phyloP scores from a whole-genome alignment of 2,329 filamentous ascomycete species.

The Tolypocladium ovalisporum region DNA sequence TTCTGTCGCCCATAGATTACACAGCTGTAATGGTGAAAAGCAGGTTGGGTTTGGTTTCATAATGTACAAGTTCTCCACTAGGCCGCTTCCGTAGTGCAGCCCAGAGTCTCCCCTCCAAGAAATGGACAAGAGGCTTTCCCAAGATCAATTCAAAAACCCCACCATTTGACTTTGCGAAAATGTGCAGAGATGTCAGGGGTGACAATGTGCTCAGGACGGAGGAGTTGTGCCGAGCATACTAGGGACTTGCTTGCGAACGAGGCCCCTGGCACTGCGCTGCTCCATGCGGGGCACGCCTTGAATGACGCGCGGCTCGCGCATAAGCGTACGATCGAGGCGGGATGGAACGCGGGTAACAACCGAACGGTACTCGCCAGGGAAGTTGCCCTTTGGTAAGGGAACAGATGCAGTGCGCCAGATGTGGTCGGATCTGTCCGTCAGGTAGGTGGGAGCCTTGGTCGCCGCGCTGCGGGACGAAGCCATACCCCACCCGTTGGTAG shows the following conservation, averaged over 20 bases:
- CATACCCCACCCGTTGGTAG: conserved; percentile 26
- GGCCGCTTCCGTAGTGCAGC: background rate
- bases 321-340: conserved; percentile 72
- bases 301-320: conserved; percentile 85
- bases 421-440: conserved; percentile 65
- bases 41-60: background rate
- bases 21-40: background rate
- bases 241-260: conserved; percentile 46
- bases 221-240: conserved; percentile 34
- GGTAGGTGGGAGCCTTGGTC: conserved; percentile 43
- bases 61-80: background rate
- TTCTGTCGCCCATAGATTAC: background rate
- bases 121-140: background rate
- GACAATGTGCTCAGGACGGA: conserved; percentile 18
- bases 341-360: conserved; percentile 60
- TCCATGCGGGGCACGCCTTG: conserved; percentile 69
- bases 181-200: background rate
- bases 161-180: background rate
- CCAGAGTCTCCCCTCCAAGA: background rate
- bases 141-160: background rate
- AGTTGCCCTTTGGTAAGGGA: conserved; percentile 48
- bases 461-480: conserved; percentile 20
- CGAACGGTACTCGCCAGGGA: conserved; percentile 50
- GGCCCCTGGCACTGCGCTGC: conserved; percentile 35
- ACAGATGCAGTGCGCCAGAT: conserved; percentile 63